Percentiles rank a stretch among this genome's conserved stretches.
Conservation (phyloP, 2,329 filamentous ascomycete genomes). For the Colletotrichum abscissum region DNA sequence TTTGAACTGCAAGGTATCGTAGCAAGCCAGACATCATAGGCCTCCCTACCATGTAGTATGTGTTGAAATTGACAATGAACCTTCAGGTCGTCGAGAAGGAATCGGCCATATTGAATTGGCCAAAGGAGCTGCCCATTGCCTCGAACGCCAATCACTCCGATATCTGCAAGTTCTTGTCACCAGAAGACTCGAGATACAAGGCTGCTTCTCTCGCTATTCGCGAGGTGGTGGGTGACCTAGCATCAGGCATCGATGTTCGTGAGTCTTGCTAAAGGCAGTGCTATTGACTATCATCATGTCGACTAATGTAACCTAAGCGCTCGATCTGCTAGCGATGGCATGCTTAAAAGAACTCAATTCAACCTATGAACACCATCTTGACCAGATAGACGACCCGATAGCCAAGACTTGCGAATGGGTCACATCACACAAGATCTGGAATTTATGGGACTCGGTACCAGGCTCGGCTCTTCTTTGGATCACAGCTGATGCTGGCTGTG, state of each 20-base stretch:
- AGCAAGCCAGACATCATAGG: rapidly evolving
- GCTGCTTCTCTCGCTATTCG: neutral
- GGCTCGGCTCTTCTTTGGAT: neutral
- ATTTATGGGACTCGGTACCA: neutral
- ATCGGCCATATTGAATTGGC: neutral
- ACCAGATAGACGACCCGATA: neutral
- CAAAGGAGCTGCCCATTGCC: neutral
- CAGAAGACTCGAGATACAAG: neutral
- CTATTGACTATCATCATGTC: neutral
- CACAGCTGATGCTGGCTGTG: neutral
- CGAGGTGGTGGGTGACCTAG: no score
- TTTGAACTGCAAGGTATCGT: rapidly evolving
- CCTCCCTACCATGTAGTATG: rapidly evolving
- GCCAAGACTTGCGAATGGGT: neutral
- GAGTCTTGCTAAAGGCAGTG: no score
- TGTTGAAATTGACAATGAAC: neutral
- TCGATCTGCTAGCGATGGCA: no score
- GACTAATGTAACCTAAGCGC: no score
- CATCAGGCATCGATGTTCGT: no score
- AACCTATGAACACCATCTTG: no score
- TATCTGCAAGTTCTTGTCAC: neutral
- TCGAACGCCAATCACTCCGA: neutral
- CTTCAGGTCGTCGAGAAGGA: neutral
- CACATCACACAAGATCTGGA: neutral
- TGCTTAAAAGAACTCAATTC: no score